Percentiles rank a stretch among this genome's conserved stretches.
phyloP scores from a whole-genome alignment of 345 rosid species.

The Moringa oleifera region DNA sequence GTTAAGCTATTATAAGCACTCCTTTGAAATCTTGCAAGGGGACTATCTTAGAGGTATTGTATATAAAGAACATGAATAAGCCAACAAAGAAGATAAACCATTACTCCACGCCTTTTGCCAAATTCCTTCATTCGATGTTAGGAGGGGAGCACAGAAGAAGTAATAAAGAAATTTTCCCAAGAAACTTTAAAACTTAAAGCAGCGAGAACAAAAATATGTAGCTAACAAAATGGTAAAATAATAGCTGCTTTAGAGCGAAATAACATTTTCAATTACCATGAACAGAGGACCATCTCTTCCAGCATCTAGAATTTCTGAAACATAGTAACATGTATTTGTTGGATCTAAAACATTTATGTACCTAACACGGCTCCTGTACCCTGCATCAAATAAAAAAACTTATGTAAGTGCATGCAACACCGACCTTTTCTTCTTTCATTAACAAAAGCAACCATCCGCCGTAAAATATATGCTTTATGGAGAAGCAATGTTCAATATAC shows the following conservation, averaged over 20 bases:
- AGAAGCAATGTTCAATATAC: conserved; percentile 28
- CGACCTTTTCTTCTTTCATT: not conserved
- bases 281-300: conserved; percentile 69
- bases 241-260: conserved; percentile 4
- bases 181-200: not conserved
- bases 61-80: not conserved
- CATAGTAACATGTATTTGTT: conserved; percentile 58
- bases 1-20: not conserved
- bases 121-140: not conserved
- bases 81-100: not conserved
- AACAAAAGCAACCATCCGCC: not conserved
- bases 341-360: conserved; percentile 84
- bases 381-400: conserved; percentile 44
- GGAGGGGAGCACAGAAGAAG: not conserved
- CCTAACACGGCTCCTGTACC: conserved; percentile 85
- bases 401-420: conserved; percentile 6
- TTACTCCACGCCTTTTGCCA: not conserved
- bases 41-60: not conserved
- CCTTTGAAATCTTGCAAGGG: no score
- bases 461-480: not conserved
- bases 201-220: not conserved
- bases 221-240: not conserved
- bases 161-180: not conserved
- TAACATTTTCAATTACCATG: conserved; percentile 46
- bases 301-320: conserved; percentile 87